Base-by-base conservation (phyloP, 345 rosid species). In the Mercurialis annua region DNA sequence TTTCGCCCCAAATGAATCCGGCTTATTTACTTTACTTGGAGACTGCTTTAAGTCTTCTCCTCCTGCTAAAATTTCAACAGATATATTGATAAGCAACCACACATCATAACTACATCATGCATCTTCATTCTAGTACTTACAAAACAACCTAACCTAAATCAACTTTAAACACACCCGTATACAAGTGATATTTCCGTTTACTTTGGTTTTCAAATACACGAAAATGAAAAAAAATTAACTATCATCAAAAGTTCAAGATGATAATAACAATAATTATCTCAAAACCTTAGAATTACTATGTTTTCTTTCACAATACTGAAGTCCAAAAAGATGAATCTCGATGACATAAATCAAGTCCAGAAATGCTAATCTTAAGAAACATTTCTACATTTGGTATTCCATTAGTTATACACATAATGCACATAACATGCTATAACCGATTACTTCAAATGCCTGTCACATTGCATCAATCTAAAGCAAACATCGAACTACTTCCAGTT, bases 1-100 rank as follows among this genome's bases (percentile, higher is more conserved):
- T 69, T 63, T 72, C 46, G 46, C 66, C 50, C 57, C 72, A 10
- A 18, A 11, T 27, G 73, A 74, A 10, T 62, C 75, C 18, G 61
- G 70, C 30, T 49, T 75, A 30, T 34, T 56, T 10, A 63, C 2
- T 50, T 48, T 55, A 64, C 49, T 56, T 2, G 68, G 47, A 66
- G 68, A 69, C 55, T 33, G 51, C 20, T 66, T 38, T 33, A 63
- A 48, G 48, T 52, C 78, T 52, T 65, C 36, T 17, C 76, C 83
- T 71, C 76, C 83, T 71, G 65, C 42, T 64, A 49, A 30, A 23
- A 24, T 34, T 34, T 48, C 48, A 18, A 10, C 31, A 40, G 11
- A 38, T 4, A 51, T 27, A 34, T 55, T 3, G 30, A 27, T 21
- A 24, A 49, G 15, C n/a, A 10, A 26, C 12, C 4, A 43, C 10